Conservation (phyloP, 768 basidiomycete species). For the Gymnopilus junonius region DNA sequence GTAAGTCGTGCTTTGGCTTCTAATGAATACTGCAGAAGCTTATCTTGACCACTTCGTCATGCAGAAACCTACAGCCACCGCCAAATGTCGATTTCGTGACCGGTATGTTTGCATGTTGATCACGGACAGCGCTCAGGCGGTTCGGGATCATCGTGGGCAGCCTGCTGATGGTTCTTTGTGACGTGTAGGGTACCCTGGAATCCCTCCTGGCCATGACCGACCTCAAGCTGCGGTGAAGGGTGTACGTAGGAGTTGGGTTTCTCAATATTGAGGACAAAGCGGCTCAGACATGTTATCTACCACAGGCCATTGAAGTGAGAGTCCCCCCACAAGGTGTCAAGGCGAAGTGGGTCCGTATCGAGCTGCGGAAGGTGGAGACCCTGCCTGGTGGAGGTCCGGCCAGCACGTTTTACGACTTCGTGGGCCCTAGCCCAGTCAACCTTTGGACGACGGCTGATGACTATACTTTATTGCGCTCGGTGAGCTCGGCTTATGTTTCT, state of each 20-base stretch:
- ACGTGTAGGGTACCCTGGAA: slow-evolving; percentile 77
- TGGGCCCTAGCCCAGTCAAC: slow-evolving; percentile 81
- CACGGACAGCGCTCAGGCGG: background rate
- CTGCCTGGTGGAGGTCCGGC: slow-evolving; percentile 70
- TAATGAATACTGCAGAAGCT: background rate
- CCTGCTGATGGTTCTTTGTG: slow-evolving; percentile 14
- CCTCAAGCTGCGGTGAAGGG: slow-evolving; percentile 87
- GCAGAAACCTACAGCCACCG: slow-evolving; percentile 80
- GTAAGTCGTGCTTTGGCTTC: slow-evolving; percentile 21
- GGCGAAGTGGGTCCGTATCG: slow-evolving; percentile 91
- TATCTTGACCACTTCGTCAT: background rate
- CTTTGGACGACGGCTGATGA: slow-evolving; percentile 85
- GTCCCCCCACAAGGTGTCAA: slow-evolving; percentile 76
- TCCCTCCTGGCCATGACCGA: slow-evolving; percentile 77
- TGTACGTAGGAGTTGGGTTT: slow-evolving; percentile 49
- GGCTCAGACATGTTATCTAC: background rate
- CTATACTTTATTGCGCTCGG: slow-evolving; percentile 69
- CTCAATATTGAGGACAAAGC: background rate
- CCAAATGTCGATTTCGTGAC: slow-evolving; percentile 90
- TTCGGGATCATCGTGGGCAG: background rate
- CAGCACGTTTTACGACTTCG: slow-evolving; percentile 78
- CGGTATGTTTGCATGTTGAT: slow-evolving; percentile 47
- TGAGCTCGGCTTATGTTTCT: slow-evolving; percentile 38
- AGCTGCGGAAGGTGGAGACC: slow-evolving; percentile 89
- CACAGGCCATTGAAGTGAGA: slow-evolving; percentile 85